Evolutionary conservation across 73 alveolate genomes (phyloP), one percentile per base, ranked within the genome.

Genomic region (Stentor roeselii): DNA sequence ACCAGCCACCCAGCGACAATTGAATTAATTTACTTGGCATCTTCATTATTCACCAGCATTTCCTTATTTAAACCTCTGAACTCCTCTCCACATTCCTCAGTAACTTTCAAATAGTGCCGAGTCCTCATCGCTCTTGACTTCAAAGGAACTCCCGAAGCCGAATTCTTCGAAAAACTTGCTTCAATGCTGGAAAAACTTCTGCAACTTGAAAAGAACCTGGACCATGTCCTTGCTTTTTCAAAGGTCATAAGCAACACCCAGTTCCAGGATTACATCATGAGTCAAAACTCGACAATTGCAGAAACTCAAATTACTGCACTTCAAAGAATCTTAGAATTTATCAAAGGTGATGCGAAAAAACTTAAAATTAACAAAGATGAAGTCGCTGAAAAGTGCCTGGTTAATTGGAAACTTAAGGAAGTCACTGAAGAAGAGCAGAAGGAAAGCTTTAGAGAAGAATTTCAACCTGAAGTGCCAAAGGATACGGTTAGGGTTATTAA

Each of bases 371-470:
- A 67, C 2, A 67, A 67, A 67, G 37, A 67, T 21, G 80, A 67
- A 21, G 37, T 67, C 34, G 37, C 50, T 67, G 80, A 67, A 21
- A 67, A 32, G 42, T 67, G 80, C 80, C 34, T 67, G 2, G 37
- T 67, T 67, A 11, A 21, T 21, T 67, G 80, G 37, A 32, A 32
- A 67, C 37, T 67, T 21, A 67, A 30, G 14, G 80, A 67, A 67
- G 34, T 67, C 0, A 21, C n/a, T 36, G 34, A 30, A 34, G 80
- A 67, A 67, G 80, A 67, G 36, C 14, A 60, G 34, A 32, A 67
- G 2, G 80, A 67, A 34, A n/a, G 34, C 34, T 15, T 67, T 0
- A 32, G 14, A 0, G 80, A 21, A 32, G 27, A n/a, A 34, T n/a
- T 34, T 30, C 37, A 36, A 0, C 27, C 37, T 21, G 34, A n/a